phyloP scores from a whole-genome alignment of 2,329 filamentous ascomycete genomes.

The Coniochaeta ligniaria region DNA sequence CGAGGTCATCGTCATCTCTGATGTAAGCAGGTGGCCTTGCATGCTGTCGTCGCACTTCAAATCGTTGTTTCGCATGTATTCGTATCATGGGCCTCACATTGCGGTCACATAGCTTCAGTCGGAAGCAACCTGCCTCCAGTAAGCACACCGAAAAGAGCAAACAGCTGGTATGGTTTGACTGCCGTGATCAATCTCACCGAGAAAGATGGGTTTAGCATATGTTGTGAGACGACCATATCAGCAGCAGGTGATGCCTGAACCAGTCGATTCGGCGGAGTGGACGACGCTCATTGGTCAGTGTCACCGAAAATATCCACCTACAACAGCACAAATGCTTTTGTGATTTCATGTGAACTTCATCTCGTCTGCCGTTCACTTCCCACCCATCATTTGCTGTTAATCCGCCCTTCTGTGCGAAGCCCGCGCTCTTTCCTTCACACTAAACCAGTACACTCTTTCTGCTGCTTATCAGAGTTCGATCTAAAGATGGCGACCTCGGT shows the following conservation, averaged over 20 bases:
- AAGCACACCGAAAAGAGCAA: background rate
- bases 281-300: background rate
- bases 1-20: background rate
- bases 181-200: background rate
- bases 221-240: background rate
- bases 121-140: background rate
- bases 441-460: background rate
- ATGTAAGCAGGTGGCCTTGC: background rate
- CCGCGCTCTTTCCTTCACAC: background rate
- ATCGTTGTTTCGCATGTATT: background rate
- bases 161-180: background rate
- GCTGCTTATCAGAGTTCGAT: background rate
- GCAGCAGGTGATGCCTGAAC: background rate
- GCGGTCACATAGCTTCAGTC: background rate
- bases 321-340: background rate
- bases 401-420: background rate
- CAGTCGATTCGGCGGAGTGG: background rate
- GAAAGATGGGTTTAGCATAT: background rate
- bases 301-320: background rate
- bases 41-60: too few species aligned
- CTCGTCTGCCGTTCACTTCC: too few species aligned
- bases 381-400: background rate
- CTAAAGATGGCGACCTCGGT: constrained; percentile 22
- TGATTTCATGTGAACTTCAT: background rate
- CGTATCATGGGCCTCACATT: background rate